A percentile compares a stretch with the other conserved stretches of the same genome.
Evolutionary conservation across 768 basidiomycete species (phyloP).

Genomic region (Pisolithus orientalis): DNA sequence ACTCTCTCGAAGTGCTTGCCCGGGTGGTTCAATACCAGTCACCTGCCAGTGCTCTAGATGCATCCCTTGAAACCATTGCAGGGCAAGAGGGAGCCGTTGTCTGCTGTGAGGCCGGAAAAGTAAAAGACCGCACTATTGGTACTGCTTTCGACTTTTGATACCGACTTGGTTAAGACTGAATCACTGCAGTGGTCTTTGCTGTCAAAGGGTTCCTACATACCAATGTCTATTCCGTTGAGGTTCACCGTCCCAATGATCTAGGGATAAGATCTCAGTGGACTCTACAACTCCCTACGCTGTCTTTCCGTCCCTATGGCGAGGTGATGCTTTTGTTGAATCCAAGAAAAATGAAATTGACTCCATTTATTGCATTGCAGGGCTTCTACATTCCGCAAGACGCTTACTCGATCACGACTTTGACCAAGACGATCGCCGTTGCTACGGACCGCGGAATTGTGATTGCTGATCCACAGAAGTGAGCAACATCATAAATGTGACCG

Average conservation of each 20-base stretch:
- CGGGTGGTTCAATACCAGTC: constrained; percentile 49
- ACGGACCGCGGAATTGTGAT: constrained; percentile 61
- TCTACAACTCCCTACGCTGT: constrained; percentile 22
- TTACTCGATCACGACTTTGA: constrained; percentile 50
- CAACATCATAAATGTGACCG: background rate
- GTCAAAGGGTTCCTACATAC: constrained; percentile 54
- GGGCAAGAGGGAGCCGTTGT: constrained; percentile 47
- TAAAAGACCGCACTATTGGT: constrained; percentile 56
- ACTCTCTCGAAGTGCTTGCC: constrained; percentile 66
- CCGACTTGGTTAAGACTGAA: constrained; percentile 3
- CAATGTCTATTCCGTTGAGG: constrained; percentile 58
- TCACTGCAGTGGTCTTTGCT: constrained; percentile 57
- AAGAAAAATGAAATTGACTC: background rate
- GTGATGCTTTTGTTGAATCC: constrained; percentile 34
- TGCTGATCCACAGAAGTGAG: constrained; percentile 63
- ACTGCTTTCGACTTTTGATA: constrained; percentile 13
- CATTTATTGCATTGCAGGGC: constrained; percentile 33
- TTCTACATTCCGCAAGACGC: constrained; percentile 70
- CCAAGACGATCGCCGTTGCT: constrained; percentile 60
- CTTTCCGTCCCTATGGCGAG: constrained; percentile 61
- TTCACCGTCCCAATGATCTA: constrained; percentile 34
- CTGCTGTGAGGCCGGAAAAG: constrained; percentile 53
- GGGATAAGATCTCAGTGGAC: constrained; percentile 31
- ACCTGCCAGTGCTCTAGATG: constrained; percentile 40
- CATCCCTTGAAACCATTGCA: constrained; percentile 57